Evolutionary conservation across 768 basidiomycete genomes (phyloP).

Genomic region (Mycena galopus): DNA sequence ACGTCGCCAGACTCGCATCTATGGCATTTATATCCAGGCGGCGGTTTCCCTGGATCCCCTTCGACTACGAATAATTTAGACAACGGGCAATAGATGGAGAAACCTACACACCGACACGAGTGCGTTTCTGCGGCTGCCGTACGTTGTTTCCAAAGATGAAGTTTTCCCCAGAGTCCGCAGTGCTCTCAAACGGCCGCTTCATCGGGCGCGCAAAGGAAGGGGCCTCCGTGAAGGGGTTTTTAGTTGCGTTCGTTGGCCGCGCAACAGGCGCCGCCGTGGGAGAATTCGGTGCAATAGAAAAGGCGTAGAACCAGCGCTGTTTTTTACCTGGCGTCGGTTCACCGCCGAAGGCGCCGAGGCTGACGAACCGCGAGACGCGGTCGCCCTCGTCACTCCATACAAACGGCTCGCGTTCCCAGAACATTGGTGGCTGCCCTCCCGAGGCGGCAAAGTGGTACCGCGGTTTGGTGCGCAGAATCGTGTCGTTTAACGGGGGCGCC

Average conservation of each 20-base stretch:
- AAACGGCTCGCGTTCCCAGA: conserved; percentile 97
- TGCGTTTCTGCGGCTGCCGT: conserved; percentile 69
- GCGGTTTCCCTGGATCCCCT: conserved; percentile 69
- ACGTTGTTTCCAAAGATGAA: conserved; percentile 79
- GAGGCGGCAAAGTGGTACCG: conserved; percentile 88
- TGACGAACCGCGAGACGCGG: conserved; percentile 84
- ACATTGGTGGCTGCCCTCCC: conserved; percentile 75
- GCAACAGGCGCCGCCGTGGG: conserved; percentile 50
- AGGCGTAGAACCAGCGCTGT: conserved; percentile 98
- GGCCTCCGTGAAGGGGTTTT: conserved; percentile 74
- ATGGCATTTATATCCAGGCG: conserved; percentile 81
- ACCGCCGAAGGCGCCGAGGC: conserved; percentile 89
- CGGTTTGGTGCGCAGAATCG: conserved; percentile 77
- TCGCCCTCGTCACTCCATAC: conserved; percentile 81
- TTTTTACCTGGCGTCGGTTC: conserved; percentile 75
- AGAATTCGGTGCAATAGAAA: conserved; percentile 77
- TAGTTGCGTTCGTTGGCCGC: conserved; percentile 73
- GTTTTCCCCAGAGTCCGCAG: conserved; percentile 65
- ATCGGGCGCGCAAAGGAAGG: conserved; percentile 43
- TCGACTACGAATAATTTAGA: conserved; percentile 38
- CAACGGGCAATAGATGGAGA: not conserved
- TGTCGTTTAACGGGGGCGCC: conserved; percentile 73
- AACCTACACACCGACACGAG: conserved; percentile 62
- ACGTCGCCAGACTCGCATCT: conserved; percentile 85
- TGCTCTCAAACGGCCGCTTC: conserved; percentile 68